These are phyloP conservation scores for Protea cynaroides DNA, from an alignment of 164 flowering plant genomes.

Conservation along the genomic window DNA sequence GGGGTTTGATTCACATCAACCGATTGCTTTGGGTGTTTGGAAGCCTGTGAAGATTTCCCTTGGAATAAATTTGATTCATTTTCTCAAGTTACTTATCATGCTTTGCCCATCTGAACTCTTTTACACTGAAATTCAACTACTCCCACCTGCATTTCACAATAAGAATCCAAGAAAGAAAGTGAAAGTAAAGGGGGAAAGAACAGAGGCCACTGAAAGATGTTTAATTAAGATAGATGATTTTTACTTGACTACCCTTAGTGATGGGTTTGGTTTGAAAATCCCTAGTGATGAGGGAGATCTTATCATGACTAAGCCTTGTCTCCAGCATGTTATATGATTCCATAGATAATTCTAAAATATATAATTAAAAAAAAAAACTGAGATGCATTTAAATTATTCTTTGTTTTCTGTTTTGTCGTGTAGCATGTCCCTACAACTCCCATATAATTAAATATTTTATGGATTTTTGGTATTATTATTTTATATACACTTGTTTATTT, in stretches of 20 bases:
- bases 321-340: background rate
- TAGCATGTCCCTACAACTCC: no score
- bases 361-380: background rate
- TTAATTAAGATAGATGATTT: constrained; percentile 9
- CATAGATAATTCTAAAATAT: no score
- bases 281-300: background rate
- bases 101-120: background rate
- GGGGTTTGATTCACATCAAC: background rate
- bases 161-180: constrained; percentile 2
- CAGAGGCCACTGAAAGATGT: no score
- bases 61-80: no score
- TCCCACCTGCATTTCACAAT: constrained; percentile 15
- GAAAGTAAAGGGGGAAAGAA: background rate
- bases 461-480: no score
- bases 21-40: background rate
- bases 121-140: constrained; percentile 16
- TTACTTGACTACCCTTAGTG: no score
- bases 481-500: no score
- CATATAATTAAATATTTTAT: no score
- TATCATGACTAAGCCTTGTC: constrained; percentile 8
- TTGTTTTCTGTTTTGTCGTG: no score
- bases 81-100: no score
- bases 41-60: no score
- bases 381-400: background rate
- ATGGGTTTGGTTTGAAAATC: constrained; percentile 21